These are phyloP conservation scores for Cokeromyces recurvatus DNA, from an alignment of 371 early-diverging fungal genomes.

Conservation along the genomic window DNA sequence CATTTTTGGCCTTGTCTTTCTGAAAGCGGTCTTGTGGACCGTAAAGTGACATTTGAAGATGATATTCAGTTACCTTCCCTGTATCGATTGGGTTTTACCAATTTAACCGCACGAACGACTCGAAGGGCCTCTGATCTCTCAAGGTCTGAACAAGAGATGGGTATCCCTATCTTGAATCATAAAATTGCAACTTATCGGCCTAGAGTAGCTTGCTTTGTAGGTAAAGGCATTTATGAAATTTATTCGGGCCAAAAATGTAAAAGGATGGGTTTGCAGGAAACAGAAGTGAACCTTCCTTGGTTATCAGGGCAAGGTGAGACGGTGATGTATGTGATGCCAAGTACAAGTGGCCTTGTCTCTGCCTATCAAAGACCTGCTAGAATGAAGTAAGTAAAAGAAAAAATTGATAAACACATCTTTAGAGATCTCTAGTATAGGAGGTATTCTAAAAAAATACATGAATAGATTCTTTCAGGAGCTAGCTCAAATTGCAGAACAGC, in stretches of 20 bases:
- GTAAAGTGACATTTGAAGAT: slow-evolving; percentile 40
- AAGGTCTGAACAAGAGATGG: slow-evolving; percentile 51
- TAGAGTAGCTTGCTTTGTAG: slow-evolving; percentile 67
- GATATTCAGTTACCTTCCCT: slow-evolving; percentile 45
- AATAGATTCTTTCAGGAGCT: slow-evolving; percentile 21
- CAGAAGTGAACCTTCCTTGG: slow-evolving; percentile 19
- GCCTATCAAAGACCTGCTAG: slow-evolving; percentile 59
- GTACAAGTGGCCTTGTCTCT: slow-evolving; percentile 67
- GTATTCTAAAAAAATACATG: too few relatives aligned
- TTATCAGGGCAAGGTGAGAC: slow-evolving; percentile 27
- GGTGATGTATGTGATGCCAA: slow-evolving; percentile 68
- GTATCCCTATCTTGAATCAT: slow-evolving; percentile 54
- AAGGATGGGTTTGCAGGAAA: slow-evolving; percentile 32
- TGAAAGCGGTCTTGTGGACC: slow-evolving; percentile 46
- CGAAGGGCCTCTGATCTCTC: slow-evolving; percentile 52
- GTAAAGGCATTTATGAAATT: slow-evolving; percentile 67
- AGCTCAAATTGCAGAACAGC: slow-evolving; percentile 1
- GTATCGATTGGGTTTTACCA: slow-evolving; percentile 65
- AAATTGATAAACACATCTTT: too few relatives aligned
- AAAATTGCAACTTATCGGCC: slow-evolving; percentile 62
- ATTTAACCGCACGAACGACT: slow-evolving; percentile 45
- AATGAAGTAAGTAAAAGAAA: slow-evolving; percentile 39
- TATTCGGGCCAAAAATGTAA: slow-evolving; percentile 40
- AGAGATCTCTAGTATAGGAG: not conserved
- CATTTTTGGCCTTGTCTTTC: slow-evolving; percentile 76